A percentile compares a stretch with the other conserved stretches of the same genome.
Evolutionary conservation across 192 early-diverging fungal genomes (phyloP).

Genomic region (Geranomyces michiganensis): DNA sequence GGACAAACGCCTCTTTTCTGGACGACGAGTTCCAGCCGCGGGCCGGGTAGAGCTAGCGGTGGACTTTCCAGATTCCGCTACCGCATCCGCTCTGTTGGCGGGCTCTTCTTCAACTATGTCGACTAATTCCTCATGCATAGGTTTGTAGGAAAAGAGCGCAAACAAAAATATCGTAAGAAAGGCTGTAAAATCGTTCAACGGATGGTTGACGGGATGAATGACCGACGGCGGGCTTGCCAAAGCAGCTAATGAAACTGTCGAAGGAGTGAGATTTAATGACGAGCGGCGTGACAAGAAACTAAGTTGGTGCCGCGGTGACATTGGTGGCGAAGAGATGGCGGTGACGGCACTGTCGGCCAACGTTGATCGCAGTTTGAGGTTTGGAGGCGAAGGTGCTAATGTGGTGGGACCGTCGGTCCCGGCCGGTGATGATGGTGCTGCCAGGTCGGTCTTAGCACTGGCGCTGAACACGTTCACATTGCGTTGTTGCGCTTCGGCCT

Average conservation of each 20-base stretch:
- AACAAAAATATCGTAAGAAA: constrained; percentile 36
- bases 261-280: neutral
- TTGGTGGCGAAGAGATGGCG: neutral
- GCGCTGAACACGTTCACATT: too few species aligned
- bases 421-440: too few species aligned
- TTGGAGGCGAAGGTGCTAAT: too few species aligned
- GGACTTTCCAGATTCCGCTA: too few species aligned
- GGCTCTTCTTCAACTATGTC: constrained; percentile 9
- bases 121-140: constrained; percentile 14
- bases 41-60: neutral
- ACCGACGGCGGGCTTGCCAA: too few species aligned
- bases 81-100: too few species aligned
- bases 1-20: neutral
- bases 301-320: neutral
- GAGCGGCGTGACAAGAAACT: neutral
- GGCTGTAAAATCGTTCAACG: constrained; percentile 31
- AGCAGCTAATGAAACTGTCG: too few species aligned
- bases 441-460: too few species aligned
- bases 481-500: neutral
- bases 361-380: too few species aligned
- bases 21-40: neutral
- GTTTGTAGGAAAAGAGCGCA: constrained; percentile 26
- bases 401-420: too few species aligned
- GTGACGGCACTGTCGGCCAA: too few species aligned
- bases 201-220: constrained; percentile 24